phyloP scores from a whole-genome alignment of 225 moss, liverwort and hornwort genomes.

The Pseudisothecium myosuroides region DNA sequence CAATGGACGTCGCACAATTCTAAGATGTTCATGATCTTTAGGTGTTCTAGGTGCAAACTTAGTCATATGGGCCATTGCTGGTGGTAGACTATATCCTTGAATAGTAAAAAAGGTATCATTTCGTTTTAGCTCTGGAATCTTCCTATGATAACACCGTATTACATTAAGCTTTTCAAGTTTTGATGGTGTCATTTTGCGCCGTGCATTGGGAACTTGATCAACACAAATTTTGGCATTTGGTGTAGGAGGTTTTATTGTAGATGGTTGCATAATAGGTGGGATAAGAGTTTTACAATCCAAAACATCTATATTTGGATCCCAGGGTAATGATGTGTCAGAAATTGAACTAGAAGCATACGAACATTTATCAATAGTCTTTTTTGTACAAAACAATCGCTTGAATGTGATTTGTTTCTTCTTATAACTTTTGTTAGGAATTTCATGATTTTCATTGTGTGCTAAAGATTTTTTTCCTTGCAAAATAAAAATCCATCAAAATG shows the following conservation, averaged over 20 bases:
- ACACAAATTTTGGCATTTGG: not conserved
- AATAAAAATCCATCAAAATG: not conserved
- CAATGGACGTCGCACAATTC: not conserved
- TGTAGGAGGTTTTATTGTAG: not conserved
- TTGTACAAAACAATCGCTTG: not conserved
- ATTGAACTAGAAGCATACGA: not conserved
- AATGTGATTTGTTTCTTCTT: not conserved
- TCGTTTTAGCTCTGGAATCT: not conserved
- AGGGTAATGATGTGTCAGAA: not conserved
- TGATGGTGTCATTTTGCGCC: not conserved
- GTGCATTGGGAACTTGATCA: not conserved
- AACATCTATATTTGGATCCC: not conserved
- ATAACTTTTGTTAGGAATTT: not conserved
- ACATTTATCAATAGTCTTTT: not conserved
- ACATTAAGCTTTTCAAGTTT: not conserved
- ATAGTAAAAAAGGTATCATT: constrained; percentile 19
- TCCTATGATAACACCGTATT: not conserved
- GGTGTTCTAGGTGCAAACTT: constrained; percentile 21
- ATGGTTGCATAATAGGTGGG: not conserved
- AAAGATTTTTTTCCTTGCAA: not conserved
- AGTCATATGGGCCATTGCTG: constrained; percentile 19
- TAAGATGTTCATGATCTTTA: constrained; percentile 18
- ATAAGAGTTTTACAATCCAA: constrained; percentile 6
- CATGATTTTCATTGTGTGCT: not conserved
- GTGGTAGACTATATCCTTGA: constrained; percentile 11